phyloP scores from a whole-genome alignment of 2,329 filamentous ascomycete species.

The Diaporthe sp. region DNA sequence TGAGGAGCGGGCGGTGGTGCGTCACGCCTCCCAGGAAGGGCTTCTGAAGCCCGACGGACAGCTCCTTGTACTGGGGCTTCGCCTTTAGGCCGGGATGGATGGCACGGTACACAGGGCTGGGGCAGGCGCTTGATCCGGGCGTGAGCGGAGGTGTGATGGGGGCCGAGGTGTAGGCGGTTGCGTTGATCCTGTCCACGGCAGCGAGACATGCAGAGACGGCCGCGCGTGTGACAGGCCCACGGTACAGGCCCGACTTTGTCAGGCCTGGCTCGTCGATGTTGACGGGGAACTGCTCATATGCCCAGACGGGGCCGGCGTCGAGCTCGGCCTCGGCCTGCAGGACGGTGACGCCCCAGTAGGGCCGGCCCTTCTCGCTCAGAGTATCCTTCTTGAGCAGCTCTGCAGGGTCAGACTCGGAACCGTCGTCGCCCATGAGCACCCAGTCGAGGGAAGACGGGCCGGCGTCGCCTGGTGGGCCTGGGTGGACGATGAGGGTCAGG shows the following conservation, averaged over 20 bases:
- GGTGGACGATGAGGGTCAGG: slow-evolving; percentile 57
- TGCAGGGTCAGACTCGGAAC: slow-evolving; percentile 49
- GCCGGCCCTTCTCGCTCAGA: slow-evolving; percentile 49
- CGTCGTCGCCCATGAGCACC: slow-evolving; percentile 58
- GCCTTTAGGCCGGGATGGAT: slow-evolving; percentile 47
- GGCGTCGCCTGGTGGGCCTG: slow-evolving; percentile 57
- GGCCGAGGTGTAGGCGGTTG: slow-evolving; percentile 44
- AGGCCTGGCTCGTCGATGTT: slow-evolving; percentile 55
- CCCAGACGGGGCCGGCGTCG: slow-evolving; percentile 60
- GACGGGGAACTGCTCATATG: slow-evolving; percentile 57
- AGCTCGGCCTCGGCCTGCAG: slow-evolving; percentile 56
- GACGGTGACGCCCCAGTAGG: slow-evolving; percentile 57
- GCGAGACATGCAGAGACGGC: slow-evolving; percentile 53
- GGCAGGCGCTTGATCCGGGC: slow-evolving; percentile 7
- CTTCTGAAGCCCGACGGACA: slow-evolving; percentile 51
- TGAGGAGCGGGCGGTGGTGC: slow-evolving; percentile 54
- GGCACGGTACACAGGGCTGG: slow-evolving; percentile 6
- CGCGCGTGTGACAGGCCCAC: slow-evolving; percentile 54
- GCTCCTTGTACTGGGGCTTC: slow-evolving; percentile 45
- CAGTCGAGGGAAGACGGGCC: slow-evolving; percentile 58
- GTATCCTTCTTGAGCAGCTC: slow-evolving; percentile 47
- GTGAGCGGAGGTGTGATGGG: slow-evolving; percentile 42
- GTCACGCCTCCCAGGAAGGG: slow-evolving; percentile 55
- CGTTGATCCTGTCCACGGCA: slow-evolving; percentile 53
- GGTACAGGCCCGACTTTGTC: slow-evolving; percentile 58